Base-by-base conservation (phyloP, 2,329 filamentous ascomycete species). In the Esteya vermicola region DNA sequence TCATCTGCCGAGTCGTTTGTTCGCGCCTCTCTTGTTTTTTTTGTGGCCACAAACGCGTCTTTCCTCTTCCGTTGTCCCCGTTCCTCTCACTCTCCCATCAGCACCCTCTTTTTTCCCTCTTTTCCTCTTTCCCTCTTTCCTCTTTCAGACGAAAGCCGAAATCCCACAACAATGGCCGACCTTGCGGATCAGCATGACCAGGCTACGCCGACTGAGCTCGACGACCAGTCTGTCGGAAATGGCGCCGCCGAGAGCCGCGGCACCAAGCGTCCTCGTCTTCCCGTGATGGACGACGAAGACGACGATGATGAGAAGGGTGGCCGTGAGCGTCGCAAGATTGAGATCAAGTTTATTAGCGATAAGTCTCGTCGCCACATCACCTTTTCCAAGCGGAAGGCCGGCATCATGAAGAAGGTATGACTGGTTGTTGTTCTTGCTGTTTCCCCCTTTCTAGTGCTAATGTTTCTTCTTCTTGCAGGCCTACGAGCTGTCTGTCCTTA, bases 281-380 rank as follows among this genome's bases (percentile, higher is more conserved):
- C 81, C 52, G 74, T 78, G 39, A 78, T 79, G 54, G 89, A 96
- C 59, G 91, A 96, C 58, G 91, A 96, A 51, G 89, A 96, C 50
- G 91, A 96, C 49, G 88, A 96, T 52, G 88, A 94, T 53, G 89
- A 95, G 63, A 96, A 96, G 77, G 85, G 85, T 48, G 86, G 86
- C 57, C 88, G 91, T 63, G 91, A 96, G 75, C 81, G 91, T 59
- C 80, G 91, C 67, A 98, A 98, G 81, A 98, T 98, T 56, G 91
- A 98, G 66, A 98, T 98, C 69, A 98, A 98, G 75, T 98, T 98
- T 68, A 98, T 98, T 63, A 89, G 88, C 64, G 91, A 98, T 67
- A 98, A 98, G 72, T 96, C 89, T 67, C 86, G 91, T 67, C 83
- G 91, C 48, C 91, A 98, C 70, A 98, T 96, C 60, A 96, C 91